phyloP scores from a whole-genome alignment of 2,329 filamentous ascomycete species.

The Exserohilum rostratum region DNA sequence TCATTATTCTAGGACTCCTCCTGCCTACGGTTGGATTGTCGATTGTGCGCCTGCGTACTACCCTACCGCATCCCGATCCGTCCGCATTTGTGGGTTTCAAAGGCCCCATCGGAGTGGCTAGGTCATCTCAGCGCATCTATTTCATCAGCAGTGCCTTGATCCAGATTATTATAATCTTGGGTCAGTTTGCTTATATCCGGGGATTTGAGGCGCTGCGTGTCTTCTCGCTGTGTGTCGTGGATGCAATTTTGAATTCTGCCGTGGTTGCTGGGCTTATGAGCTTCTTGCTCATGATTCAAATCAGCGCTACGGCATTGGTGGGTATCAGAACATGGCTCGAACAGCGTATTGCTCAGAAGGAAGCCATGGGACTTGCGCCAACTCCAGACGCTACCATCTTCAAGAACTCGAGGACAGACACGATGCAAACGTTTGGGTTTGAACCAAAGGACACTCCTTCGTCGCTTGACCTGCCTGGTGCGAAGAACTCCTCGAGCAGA shows the following conservation, averaged over 20 bases:
- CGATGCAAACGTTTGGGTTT: slow-evolving; percentile 28
- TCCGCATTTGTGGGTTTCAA: slow-evolving; percentile 29
- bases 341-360: slow-evolving; percentile 30
- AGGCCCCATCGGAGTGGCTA: slow-evolving; percentile 26
- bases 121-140: slow-evolving; percentile 32
- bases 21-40: slow-evolving; percentile 24
- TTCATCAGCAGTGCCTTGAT: slow-evolving; percentile 26
- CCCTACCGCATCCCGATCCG: slow-evolving; percentile 24
- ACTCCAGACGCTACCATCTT: slow-evolving; percentile 1
- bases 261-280: slow-evolving; percentile 21
- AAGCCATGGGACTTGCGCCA: slow-evolving; percentile 2
- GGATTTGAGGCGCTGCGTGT: slow-evolving; percentile 31
- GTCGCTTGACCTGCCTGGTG: slow-evolving; percentile 4
- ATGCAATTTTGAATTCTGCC: slow-evolving; percentile 31
- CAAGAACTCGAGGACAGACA: slow-evolving; percentile 10
- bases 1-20: slow-evolving; percentile 27
- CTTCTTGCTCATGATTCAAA: slow-evolving; percentile 28
- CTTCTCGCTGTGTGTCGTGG: slow-evolving; percentile 36
- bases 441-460: slow-evolving; percentile 15
- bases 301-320: slow-evolving; percentile 28
- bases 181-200: slow-evolving; percentile 27
- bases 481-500: slow-evolving; percentile 13
- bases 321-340: slow-evolving; percentile 35
- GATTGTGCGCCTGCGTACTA: slow-evolving; percentile 30
- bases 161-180: slow-evolving; percentile 26